Percentiles rank a stretch among this genome's conserved stretches.
These are phyloP conservation scores for Whalleya microplaca DNA, from an alignment of 2,329 filamentous ascomycete genomes.

Conservation along the genomic window DNA sequence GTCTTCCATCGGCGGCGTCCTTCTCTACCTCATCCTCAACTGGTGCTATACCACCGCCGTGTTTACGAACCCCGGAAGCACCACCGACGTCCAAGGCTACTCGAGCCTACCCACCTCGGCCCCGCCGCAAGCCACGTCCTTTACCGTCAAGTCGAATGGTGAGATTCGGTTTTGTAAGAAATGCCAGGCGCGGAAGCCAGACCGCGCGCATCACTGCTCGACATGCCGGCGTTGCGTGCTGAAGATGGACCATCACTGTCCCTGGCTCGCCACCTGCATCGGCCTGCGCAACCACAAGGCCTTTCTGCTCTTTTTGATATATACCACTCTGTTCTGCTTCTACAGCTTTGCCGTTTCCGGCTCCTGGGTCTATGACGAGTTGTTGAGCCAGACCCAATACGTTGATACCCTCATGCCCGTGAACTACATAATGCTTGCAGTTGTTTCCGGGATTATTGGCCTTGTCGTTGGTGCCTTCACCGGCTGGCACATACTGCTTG, in stretches of 20 bases:
- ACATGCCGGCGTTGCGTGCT: conserved; percentile 92
- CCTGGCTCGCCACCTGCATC: conserved; percentile 95
- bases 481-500: conserved; percentile 86
- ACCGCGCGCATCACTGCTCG: conserved; percentile 95
- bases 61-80: conserved; percentile 84
- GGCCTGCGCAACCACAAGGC: conserved; percentile 94
- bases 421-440: conserved; percentile 86
- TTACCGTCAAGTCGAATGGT: conserved; percentile 92
- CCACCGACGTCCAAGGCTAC: conserved; percentile 70
- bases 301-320: conserved; percentile 89
- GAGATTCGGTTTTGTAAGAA: conserved; percentile 94
- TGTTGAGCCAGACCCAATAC: conserved; percentile 72
- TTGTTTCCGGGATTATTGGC: conserved; percentile 88
- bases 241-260: conserved; percentile 99
- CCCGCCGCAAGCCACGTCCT: conserved; percentile 64
- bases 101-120: conserved; percentile 79
- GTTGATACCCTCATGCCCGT: conserved; percentile 80
- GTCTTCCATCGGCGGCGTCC: conserved; percentile 66
- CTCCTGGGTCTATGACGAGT: conserved; percentile 83
- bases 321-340: conserved; percentile 85
- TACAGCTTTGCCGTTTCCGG: conserved; percentile 77
- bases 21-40: conserved; percentile 79
- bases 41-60: conserved; percentile 91
- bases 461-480: conserved; percentile 89
- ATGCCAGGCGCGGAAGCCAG: conserved; percentile 91